Conservation (phyloP, 805 yeast genomes). For the Blastobotrys mokoenaii region DNA sequence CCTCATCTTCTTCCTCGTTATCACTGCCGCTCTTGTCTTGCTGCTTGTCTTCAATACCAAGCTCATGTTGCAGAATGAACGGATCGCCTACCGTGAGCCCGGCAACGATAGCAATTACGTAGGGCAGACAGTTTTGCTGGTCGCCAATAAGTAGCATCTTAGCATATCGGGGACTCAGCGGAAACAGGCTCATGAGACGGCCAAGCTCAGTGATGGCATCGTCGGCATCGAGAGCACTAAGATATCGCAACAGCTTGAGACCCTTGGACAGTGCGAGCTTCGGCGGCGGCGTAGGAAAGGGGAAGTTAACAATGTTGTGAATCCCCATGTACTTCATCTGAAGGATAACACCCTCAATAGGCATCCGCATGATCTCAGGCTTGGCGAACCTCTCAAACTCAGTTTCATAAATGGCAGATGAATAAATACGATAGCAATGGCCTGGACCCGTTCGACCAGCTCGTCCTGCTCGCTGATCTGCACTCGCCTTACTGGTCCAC, state of each 20-base stretch:
- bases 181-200: slow-evolving; percentile 78
- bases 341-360: slow-evolving; percentile 90
- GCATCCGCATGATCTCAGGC: slow-evolving; percentile 93
- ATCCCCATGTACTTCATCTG: slow-evolving; percentile 98
- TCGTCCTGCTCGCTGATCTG: slow-evolving; percentile 92
- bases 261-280: slow-evolving; percentile 52
- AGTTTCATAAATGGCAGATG: slow-evolving; percentile 88
- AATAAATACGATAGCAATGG: slow-evolving; percentile 83
- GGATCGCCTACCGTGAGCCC: slow-evolving; percentile 93
- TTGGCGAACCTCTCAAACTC: slow-evolving; percentile 73
- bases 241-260: slow-evolving; percentile 51
- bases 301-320: slow-evolving; percentile 81
- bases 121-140: slow-evolving; percentile 78
- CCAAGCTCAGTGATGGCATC: slow-evolving; percentile 68
- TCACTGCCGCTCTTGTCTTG: slow-evolving; percentile 3
- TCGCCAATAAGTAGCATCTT: slow-evolving; percentile 83
- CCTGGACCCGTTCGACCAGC: slow-evolving; percentile 99
- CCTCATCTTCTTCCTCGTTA: slow-evolving; percentile 26
- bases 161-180: slow-evolving; percentile 87
- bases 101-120: slow-evolving; percentile 84
- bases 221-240: slow-evolving; percentile 67
- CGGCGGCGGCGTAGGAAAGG: slow-evolving; percentile 93
- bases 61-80: slow-evolving; percentile 64
- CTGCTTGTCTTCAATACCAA: slow-evolving; percentile 42
- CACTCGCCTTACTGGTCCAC: slow-evolving; percentile 93